Evolutionary conservation across 2,329 filamentous ascomycete species (phyloP), one percentile per base, ranked within the genome.

Genomic region (Cladorrhinum sp.): DNA sequence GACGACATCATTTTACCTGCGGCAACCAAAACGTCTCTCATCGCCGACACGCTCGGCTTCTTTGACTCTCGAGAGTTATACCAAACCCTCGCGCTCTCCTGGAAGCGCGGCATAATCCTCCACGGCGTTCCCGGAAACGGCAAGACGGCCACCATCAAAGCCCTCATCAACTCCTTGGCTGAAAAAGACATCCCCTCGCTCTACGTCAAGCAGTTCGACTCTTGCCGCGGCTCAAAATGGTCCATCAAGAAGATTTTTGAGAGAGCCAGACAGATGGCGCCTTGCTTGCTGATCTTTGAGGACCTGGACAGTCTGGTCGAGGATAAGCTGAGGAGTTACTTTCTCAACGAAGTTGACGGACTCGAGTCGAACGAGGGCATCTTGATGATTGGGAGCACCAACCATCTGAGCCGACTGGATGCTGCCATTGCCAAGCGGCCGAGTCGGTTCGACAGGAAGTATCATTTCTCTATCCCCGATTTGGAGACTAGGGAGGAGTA

Each of bases 281-380:
- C 88, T 0, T 90, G 87, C 73, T 82, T 88, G 62, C 80, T 91
- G 2, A 84, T 91, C 42, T 88, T 91, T 61, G 88, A 91, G 71
- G 88, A 91, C 64, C 79, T 91, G 3, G 88, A 91, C 70, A 85
- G 82, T 10, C 80, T 90, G 39, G 82, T 91, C 51, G 80, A 78
- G 12, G 82, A 86, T 58, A 65, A 70, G 1, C 83, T 87, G 14
- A 79, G 87, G 24, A 85, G 81, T 55, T 90, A 89, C 75, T 91
- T 91, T 73, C 77, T 90, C 52, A 91, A 90, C 69, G 86, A 90
- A 72, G 83, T 90, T 2, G 88, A 91, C 64, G 88, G 88, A 0
- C 80, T 91, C 9, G 82, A 84, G 66, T 82, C 79, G 63, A 91
- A 91, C 65, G 85, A 90, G 65, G 88, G 88, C 9, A 89, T 90